Evolutionary conservation across 306 rosid species (phyloP).

Genomic region (Dryas drummondii): DNA sequence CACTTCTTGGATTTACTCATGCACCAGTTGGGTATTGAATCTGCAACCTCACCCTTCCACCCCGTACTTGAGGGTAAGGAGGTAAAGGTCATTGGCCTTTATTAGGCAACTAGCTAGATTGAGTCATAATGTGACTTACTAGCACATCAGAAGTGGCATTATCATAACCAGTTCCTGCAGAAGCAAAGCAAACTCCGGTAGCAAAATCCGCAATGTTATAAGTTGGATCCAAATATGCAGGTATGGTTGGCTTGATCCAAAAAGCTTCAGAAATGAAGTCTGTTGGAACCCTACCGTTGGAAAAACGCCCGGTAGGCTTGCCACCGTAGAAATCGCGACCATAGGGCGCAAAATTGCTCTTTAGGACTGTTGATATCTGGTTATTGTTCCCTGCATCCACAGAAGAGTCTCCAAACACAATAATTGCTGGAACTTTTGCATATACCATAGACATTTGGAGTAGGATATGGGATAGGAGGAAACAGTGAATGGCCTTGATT

Average conservation of each 20-base stretch:
- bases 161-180: slow-evolving; percentile 68
- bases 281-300: slow-evolving; percentile 48
- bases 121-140: slow-evolving; percentile 35
- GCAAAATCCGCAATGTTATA: slow-evolving; percentile 42
- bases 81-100: neutral
- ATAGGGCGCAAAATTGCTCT: slow-evolving; percentile 52
- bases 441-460: slow-evolving; percentile 11
- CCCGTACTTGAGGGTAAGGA: neutral
- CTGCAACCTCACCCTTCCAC: neutral
- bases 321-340: slow-evolving; percentile 47
- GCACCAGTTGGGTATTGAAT: neutral
- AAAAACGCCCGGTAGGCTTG: slow-evolving; percentile 54
- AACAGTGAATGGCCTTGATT: neutral
- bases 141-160: slow-evolving; percentile 54
- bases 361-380: slow-evolving; percentile 45
- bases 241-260: slow-evolving; percentile 42
- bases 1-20: neutral
- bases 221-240: slow-evolving; percentile 58
- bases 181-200: slow-evolving; percentile 62
- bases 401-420: slow-evolving; percentile 64
- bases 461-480: slow-evolving; percentile 23
- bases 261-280: slow-evolving; percentile 60
- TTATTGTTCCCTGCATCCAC: slow-evolving; percentile 71
- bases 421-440: slow-evolving; percentile 41
- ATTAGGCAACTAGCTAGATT: neutral